Base-by-base conservation (phyloP, 306 rosid genomes). In the Phaseolus lunatus region DNA sequence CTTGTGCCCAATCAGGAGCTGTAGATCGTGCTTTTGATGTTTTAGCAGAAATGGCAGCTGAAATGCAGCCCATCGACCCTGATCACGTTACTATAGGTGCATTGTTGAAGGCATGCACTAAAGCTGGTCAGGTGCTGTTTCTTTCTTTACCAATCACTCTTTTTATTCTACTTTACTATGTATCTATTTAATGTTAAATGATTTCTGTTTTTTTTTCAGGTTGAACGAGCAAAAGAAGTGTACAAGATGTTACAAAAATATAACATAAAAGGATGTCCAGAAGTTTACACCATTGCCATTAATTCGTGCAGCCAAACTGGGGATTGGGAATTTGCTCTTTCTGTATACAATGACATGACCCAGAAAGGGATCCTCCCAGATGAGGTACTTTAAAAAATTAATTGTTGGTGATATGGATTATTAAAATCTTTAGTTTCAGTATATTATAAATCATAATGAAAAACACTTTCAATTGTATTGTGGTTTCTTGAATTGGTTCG, bases 1-100 rank as follows among this genome's bases (percentile, higher is more conserved):
- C 98, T 57, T 95, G 98, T 82, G 97, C 96, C 56, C 88, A 92
- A 77, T 87, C 98, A 71, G 97, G 98, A 85, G 96, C 98, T 45
- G 95, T 92, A 80, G 91, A 93, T 84, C 98, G 98, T 77, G 98
- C 97, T 78, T 95, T 95, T 84, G 98, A 92, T 76, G 97, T 95
- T 53, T 76, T 95, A 79, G 93, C 89, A 75, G 98, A 95, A 87
- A 92, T 95, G 98, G 85, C 85, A 61, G 85, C 89, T 67, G 98
- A 92, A 82, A 52, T 39, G 73, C 95, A 89, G 37, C 97, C 97
- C 54, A 86, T 95, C 75, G 93, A 92, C 64, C 98, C 98, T 56
- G 98, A 95, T 75, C 92, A 95, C 41, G 39, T 93, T 59, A 95
- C 98, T 29, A n/a, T 95, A 41, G 98, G 98, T 83, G 93, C 98